These are phyloP conservation scores for Gossypium schwendimanii DNA, from an alignment of 441 rosid genomes.

Conservation along the genomic window DNA sequence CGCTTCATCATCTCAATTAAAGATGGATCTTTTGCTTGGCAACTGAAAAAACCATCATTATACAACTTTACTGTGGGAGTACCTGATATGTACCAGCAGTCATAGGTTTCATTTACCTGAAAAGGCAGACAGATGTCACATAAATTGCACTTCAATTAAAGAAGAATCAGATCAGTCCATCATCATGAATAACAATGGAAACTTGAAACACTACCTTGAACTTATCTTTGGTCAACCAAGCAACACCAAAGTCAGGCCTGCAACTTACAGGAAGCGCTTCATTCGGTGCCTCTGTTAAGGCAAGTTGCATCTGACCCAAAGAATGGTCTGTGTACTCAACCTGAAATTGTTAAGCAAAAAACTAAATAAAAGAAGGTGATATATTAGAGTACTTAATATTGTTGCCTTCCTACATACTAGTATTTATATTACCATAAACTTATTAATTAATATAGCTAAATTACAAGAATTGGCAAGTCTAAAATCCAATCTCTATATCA, in stretches of 20 bases:
- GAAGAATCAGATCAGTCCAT: neutral
- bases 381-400: neutral
- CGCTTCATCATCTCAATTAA: conserved; percentile 43
- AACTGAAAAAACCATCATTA: conserved; percentile 55
- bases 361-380: neutral
- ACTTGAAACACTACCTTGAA: conserved; percentile 50
- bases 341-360: conserved; percentile 27
- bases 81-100: conserved; percentile 76
- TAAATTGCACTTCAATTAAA: neutral
- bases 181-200: neutral
- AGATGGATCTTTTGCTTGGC: conserved; percentile 62
- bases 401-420: neutral
- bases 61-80: conserved; percentile 62
- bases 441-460: neutral
- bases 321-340: conserved; percentile 72
- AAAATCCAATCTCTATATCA: neutral
- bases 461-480: neutral
- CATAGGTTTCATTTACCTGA: conserved; percentile 82
- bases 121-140: conserved; percentile 9
- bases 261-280: conserved; percentile 86
- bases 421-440: neutral
- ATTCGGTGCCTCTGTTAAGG: conserved; percentile 77
- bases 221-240: conserved; percentile 63
- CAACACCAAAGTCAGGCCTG: conserved; percentile 72
- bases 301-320: conserved; percentile 49